Evolutionary conservation across 108 stramenopile genomes (phyloP).

Genomic region (Cafeteria roenbergensis): DNA sequence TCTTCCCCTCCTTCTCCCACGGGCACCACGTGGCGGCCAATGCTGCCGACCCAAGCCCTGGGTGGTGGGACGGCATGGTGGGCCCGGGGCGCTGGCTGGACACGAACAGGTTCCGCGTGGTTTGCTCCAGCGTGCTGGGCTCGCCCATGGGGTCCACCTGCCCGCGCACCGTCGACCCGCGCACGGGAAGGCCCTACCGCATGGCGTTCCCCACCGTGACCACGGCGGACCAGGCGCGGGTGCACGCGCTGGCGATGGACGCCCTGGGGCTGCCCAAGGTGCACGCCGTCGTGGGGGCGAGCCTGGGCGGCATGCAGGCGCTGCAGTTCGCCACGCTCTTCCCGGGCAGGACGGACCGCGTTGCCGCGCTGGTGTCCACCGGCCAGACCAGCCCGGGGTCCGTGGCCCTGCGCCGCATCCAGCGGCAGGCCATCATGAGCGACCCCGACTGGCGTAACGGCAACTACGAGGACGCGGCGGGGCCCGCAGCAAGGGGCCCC

Average conservation of each 20-base stretch:
- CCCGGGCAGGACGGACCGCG: slow-evolving; percentile 10
- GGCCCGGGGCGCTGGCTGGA: neutral
- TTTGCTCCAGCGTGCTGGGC: slow-evolving; percentile 12
- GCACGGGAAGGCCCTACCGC: neutral
- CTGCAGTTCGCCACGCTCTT: slow-evolving; percentile 16
- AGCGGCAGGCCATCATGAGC: slow-evolving; percentile 14
- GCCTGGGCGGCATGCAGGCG: slow-evolving; percentile 22
- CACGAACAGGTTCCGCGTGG: slow-evolving; percentile 11
- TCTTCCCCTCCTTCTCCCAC: neutral
- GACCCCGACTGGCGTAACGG: slow-evolving; percentile 19
- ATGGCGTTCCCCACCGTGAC: slow-evolving; percentile 14
- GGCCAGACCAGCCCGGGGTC: slow-evolving; percentile 17
- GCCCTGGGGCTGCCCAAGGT: slow-evolving; percentile 16
- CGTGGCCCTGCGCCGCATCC: slow-evolving; percentile 18
- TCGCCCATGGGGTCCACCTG: slow-evolving; percentile 21
- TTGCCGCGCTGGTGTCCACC: slow-evolving; percentile 11
- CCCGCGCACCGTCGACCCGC: slow-evolving; percentile 1
- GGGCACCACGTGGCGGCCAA: neutral
- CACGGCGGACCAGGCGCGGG: slow-evolving; percentile 12
- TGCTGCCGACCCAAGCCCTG: neutral
- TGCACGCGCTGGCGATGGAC: slow-evolving; percentile 9
- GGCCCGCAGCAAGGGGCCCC: neutral
- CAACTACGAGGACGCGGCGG: neutral
- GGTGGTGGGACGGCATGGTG: neutral
- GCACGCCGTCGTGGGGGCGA: slow-evolving; percentile 18